Percentiles rank a stretch among this genome's conserved stretches.
Conservation (phyloP, 2,329 filamentous ascomycete genomes). For the Thelonectria discophora region DNA sequence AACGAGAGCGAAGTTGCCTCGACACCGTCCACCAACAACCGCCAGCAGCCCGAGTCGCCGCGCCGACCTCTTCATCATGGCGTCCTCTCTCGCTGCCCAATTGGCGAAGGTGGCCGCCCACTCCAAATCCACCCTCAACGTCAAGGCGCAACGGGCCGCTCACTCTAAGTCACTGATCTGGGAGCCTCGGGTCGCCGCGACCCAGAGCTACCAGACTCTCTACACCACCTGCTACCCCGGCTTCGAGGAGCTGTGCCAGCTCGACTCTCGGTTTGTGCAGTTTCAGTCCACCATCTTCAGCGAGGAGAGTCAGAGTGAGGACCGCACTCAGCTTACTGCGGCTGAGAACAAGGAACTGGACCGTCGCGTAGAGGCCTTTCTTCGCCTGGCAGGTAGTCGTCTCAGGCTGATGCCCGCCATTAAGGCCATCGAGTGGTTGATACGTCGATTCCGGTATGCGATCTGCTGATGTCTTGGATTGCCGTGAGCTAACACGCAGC, state of each 20-base stretch:
- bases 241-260: constrained; percentile 87
- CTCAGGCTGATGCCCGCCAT: constrained; percentile 86
- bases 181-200: constrained; percentile 82
- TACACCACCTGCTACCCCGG: constrained; percentile 89
- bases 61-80: constrained; percentile 63
- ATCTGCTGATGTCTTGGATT: neutral
- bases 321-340: constrained; percentile 83
- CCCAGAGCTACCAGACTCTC: constrained; percentile 89
- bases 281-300: constrained; percentile 88
- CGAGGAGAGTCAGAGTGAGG: constrained; percentile 89
- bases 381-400: constrained; percentile 79
- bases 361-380: constrained; percentile 79
- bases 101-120: constrained; percentile 90
- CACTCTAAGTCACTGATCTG: constrained; percentile 97
- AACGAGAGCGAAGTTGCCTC: constrained; percentile 32
- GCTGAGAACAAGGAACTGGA: constrained; percentile 86
- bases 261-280: constrained; percentile 80
- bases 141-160: constrained; percentile 90
- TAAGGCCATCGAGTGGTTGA: constrained; percentile 93
- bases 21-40: constrained; percentile 35
- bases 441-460: constrained; percentile 84
- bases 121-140: constrained; percentile 88
- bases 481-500: constrained; percentile 21
- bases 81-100: constrained; percentile 89
- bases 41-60: constrained; percentile 38